Base-by-base conservation (phyloP, 2,329 filamentous ascomycete genomes). In the Verticillium nubilum region DNA sequence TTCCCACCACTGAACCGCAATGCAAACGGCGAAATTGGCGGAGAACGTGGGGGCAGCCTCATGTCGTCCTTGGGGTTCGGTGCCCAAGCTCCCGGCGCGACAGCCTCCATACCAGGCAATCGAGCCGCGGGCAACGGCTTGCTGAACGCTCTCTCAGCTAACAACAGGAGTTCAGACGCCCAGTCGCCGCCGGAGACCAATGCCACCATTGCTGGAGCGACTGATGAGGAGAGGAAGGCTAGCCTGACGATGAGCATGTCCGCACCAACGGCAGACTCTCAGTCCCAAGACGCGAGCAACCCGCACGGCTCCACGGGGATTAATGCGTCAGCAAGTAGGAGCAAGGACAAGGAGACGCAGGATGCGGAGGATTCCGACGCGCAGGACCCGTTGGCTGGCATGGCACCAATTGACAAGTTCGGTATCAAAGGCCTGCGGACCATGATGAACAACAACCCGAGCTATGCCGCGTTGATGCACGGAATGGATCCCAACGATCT, bases 331-430 rank as follows among this genome's bases (percentile, higher is more conserved):
- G 64, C 70, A 7, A 63, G 74, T 10, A 60, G 70, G 4, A 68
- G 66, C 26, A 80, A 80, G 66, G 64, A 65, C 15, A 78, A 75
- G 56, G 79, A 82, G 5, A 74, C 77, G 53, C 75, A 78, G 58
- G 76, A 77, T 12, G 63, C 64, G 19, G 17, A 23, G n/a, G 42
- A n/a, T 12, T 23, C 42, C 17, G 42, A 47, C 42, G 72, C 77
- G 12, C 77, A 84, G 63, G 85, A 89, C 68, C 85, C 85, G 53
- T 73, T 88, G 27, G 76, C 78, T 54, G 82, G 84, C 53, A 86
- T 88, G 85, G 72, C 81, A n/a, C 78, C 82, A 3, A 80, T 79
- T 42, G 86, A 89, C 66, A 86, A 82, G 68, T 89, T 80, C 79
- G 86, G 86, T 4, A 76, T 88, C 54, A 88, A 88, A 68, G 86